Evolutionary conservation across 345 rosid genomes (phyloP).

Genomic region (Salix caprea): DNA sequence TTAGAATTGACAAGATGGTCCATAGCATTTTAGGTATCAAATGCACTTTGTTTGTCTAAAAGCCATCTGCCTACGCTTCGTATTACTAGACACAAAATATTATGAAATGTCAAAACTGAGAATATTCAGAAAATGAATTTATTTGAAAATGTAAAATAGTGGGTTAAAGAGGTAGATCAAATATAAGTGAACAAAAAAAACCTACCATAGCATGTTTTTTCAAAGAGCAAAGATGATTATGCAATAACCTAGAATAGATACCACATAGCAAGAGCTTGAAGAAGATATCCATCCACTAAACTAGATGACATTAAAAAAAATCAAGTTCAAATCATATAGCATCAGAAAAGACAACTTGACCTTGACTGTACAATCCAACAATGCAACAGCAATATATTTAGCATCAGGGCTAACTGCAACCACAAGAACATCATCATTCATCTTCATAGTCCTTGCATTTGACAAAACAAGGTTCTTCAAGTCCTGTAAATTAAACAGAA

Average conservation of each 20-base stretch:
- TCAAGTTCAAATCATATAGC: neutral
- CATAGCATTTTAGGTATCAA: too few relatives aligned
- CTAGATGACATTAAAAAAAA: neutral
- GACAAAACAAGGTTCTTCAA: slow-evolving; percentile 58
- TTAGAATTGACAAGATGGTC: too few relatives aligned
- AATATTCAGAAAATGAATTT: too few relatives aligned
- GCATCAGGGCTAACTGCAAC: slow-evolving; percentile 88
- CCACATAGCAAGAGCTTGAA: neutral
- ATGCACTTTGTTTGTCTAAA: too few relatives aligned
- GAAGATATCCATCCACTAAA: neutral
- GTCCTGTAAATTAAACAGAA: slow-evolving; percentile 47
- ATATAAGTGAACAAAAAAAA: too few relatives aligned
- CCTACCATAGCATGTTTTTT: too few relatives aligned
- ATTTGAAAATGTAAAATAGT: too few relatives aligned
- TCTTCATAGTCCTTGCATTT: slow-evolving; percentile 71
- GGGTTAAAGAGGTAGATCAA: too few relatives aligned
- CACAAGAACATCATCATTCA: slow-evolving; percentile 89
- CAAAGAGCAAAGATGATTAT: too few relatives aligned
- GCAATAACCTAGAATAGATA: neutral
- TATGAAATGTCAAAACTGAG: too few relatives aligned
- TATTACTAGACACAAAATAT: too few relatives aligned
- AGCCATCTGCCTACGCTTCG: too few relatives aligned
- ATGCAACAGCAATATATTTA: slow-evolving; percentile 86
- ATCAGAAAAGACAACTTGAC: slow-evolving; percentile 30
- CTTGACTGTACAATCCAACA: slow-evolving; percentile 93